phyloP scores from a whole-genome alignment of 352 stramenopile species.

The Phytophthora europaea region DNA sequence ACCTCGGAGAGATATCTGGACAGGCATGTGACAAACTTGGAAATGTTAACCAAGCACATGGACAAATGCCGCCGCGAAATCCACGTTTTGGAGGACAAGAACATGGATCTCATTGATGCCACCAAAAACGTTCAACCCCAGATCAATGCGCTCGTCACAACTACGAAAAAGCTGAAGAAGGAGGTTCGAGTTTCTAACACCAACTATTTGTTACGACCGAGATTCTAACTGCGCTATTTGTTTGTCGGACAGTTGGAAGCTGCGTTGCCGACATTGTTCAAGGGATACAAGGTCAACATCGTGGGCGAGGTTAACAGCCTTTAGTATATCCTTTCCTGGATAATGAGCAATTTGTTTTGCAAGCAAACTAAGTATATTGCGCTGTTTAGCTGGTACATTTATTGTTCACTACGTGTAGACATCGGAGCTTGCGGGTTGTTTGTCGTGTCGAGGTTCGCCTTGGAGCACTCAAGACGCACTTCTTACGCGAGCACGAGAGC shows the following conservation, averaged over 20 bases:
- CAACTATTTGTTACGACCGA: background rate
- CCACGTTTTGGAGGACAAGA: slow-evolving; percentile 75
- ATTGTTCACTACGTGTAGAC: background rate
- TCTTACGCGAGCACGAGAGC: slow-evolving; percentile 30
- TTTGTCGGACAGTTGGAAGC: slow-evolving; percentile 56
- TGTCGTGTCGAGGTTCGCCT: background rate
- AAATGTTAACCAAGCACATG: slow-evolving; percentile 80
- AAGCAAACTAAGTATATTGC: background rate
- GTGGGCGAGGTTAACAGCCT: slow-evolving; percentile 84
- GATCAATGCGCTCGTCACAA: slow-evolving; percentile 55
- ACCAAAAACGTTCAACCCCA: slow-evolving; percentile 64
- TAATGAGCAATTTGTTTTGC: background rate
- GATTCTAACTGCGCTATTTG: slow-evolving; percentile 11
- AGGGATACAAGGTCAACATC: slow-evolving; percentile 85
- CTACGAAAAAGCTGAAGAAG: slow-evolving; percentile 78
- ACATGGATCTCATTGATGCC: slow-evolving; percentile 70
- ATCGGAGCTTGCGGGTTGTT: background rate
- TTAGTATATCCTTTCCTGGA: slow-evolving; percentile 29
- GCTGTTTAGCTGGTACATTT: background rate
- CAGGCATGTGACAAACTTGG: slow-evolving; percentile 71
- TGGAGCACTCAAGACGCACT: background rate
- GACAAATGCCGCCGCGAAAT: slow-evolving; percentile 81
- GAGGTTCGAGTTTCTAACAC: slow-evolving; percentile 46
- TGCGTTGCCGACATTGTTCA: slow-evolving; percentile 71
- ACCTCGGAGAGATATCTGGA: slow-evolving; percentile 81